These are phyloP conservation scores for Boletus rubropictus DNA, from an alignment of 768 basidiomycete genomes.

Conservation along the genomic window DNA sequence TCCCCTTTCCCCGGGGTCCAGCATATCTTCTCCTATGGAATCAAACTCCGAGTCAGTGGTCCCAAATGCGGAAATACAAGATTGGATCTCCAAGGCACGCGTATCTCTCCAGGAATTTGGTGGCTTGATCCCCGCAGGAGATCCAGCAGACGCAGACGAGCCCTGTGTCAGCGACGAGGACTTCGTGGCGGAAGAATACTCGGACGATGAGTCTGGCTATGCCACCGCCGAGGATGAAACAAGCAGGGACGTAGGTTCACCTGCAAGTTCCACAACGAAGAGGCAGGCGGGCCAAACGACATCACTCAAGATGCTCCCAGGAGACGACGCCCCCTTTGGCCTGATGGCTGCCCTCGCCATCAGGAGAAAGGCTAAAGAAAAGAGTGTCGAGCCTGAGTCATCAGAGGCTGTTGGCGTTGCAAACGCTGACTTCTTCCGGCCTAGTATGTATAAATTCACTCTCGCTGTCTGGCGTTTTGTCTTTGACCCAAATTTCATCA, in stretches of 20 bases:
- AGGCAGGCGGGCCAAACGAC: constrained; percentile 38
- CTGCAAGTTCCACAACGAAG: constrained; percentile 33
- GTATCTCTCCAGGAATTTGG: constrained; percentile 65
- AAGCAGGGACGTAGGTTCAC: constrained; percentile 24
- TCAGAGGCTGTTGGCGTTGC: constrained; percentile 60
- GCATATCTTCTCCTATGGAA: constrained; percentile 26
- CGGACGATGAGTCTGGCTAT: constrained; percentile 35
- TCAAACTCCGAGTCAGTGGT: constrained; percentile 27
- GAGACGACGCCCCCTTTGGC: constrained; percentile 64
- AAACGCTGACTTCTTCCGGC: constrained; percentile 59
- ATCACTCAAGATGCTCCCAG: constrained; percentile 50
- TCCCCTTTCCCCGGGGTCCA: constrained; percentile 32
- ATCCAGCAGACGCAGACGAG: constrained; percentile 46
- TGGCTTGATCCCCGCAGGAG: constrained; percentile 58
- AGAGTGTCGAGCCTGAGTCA: constrained; percentile 39
- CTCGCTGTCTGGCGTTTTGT: not conserved
- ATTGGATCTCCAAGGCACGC: constrained; percentile 74
- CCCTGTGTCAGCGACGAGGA: constrained; percentile 36
- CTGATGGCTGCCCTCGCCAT: constrained; percentile 63
- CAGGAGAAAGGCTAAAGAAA: constrained; percentile 38
- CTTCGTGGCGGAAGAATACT: constrained; percentile 25
- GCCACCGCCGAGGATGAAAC: constrained; percentile 22
- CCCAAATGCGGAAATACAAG: constrained; percentile 53
- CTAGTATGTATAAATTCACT: constrained; percentile 39
- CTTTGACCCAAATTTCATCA: constrained; percentile 15